Evolutionary conservation across 108 stramenopile genomes (phyloP).

Genomic region (Pseudonitzschia delicatissima): DNA sequence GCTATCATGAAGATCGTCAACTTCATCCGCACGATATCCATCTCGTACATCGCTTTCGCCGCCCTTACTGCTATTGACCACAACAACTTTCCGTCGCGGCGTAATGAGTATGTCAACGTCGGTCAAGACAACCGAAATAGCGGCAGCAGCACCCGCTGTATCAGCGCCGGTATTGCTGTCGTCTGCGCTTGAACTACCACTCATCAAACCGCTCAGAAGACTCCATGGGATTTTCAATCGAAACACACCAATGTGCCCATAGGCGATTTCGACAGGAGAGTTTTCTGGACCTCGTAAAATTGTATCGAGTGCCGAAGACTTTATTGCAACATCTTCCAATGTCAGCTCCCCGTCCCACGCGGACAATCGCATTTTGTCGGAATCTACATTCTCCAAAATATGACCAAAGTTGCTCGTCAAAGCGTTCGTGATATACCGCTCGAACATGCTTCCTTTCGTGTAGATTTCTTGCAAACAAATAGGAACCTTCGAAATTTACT

Average conservation of each 20-base stretch:
- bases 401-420: conserved; percentile 65
- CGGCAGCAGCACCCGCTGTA: background rate
- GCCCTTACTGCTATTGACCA: conserved; percentile 1
- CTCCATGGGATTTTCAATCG: conserved; percentile 67
- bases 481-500: too few species aligned
- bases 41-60: background rate
- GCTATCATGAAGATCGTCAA: background rate
- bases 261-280: conserved; percentile 53
- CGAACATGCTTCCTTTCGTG: conserved; percentile 39
- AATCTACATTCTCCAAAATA: conserved; percentile 57
- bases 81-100: conserved; percentile 27
- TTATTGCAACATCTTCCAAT: conserved; percentile 48
- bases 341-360: conserved; percentile 72
- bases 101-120: conserved; percentile 71
- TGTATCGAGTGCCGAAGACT: conserved; percentile 47
- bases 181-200: background rate
- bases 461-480: too few species aligned
- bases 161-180: background rate
- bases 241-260: conserved; percentile 59
- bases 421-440: conserved; percentile 58
- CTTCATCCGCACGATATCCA: background rate
- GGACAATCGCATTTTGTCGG: conserved; percentile 48
- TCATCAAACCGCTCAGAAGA: conserved; percentile 33
- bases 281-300: conserved; percentile 19
- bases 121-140: conserved; percentile 54